Base-by-base conservation (phyloP, 2,329 filamentous ascomycete genomes). In the Talaromyces piceae region DNA sequence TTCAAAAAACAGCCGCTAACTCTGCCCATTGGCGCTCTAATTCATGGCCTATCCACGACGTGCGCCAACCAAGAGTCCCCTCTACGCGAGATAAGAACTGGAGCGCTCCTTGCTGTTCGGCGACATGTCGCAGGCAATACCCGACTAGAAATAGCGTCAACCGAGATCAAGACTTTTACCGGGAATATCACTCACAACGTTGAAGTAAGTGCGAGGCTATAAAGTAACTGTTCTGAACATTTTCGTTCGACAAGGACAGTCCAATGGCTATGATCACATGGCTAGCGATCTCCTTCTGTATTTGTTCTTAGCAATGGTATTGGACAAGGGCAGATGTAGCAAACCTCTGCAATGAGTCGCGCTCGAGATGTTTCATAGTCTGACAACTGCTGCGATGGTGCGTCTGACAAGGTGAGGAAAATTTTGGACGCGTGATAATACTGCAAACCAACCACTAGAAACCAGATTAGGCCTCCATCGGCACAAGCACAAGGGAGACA, bases 371-470 rank as follows among this genome's bases (percentile, higher is more conserved):
- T 56, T 41, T 64, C 61, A 47, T 59, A 67, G 48, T 65, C 63
- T 13, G 53, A 62, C 16, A 57, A 48, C 0, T 50, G 39, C 16
- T 53, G 56, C 30, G 58, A 59, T 22, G 59, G 56, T 5, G 56
- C 54, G 27, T 65, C 57, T 0, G 61, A 64, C n/a, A 61, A 51
- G 3, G 63, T 61, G 6, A 67, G 56, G 6, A 67, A 59, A 7
- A 66, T 63, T 26, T 59, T 59, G 9, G 63, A 56, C 0, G 67
- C 59, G 45, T 69, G 65, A 22, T 70, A 71, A 46, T 71, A 68
- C 41, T 70, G 67, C 55, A 70, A 52, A 9, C 65, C 68, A 20
- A 71, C 62, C 1, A 67, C 68, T 64, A 45, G 9, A 16, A 12
- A 13, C 2, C 13, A n/a, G 7, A 48, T 55, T 7, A 49, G 23